These are phyloP conservation scores for Globisporangium heterothallicum DNA, from an alignment of 352 stramenopile genomes.

Conservation along the genomic window DNA sequence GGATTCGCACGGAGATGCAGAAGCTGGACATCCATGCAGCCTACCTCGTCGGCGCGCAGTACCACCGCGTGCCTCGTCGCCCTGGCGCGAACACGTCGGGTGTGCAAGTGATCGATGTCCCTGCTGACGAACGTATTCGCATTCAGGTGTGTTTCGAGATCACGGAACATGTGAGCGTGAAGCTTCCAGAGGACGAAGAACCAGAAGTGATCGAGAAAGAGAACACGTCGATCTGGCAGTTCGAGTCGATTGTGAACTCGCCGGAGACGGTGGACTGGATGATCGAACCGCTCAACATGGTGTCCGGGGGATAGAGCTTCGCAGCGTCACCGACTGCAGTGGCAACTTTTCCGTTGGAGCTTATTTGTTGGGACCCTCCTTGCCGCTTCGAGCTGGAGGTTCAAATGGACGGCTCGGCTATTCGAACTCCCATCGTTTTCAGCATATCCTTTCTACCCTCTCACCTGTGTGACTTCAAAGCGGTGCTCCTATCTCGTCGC, in stretches of 20 bases:
- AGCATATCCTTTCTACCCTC: too few relatives aligned
- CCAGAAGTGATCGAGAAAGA: background rate
- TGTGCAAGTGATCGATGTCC: background rate
- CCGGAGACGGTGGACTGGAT: conserved; percentile 44
- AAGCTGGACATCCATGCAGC: background rate
- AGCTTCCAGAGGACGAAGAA: conserved; percentile 1
- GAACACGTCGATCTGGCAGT: conserved; percentile 22
- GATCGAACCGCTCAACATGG: conserved; percentile 16
- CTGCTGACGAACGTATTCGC: conserved; percentile 2
- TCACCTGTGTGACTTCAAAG: too few relatives aligned
- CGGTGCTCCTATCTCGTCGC: too few relatives aligned
- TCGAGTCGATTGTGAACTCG: conserved; percentile 43
- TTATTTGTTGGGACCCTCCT: too few relatives aligned
- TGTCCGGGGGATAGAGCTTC: background rate
- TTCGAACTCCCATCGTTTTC: too few relatives aligned
- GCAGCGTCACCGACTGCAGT: background rate
- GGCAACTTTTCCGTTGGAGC: too few relatives aligned
- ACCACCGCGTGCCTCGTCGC: background rate
- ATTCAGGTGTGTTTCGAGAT: conserved; percentile 5
- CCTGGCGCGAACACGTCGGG: background rate
- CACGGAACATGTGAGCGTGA: conserved; percentile 7
- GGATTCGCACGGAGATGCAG: conserved; percentile 2
- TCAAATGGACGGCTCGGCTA: too few relatives aligned
- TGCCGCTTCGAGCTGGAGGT: too few relatives aligned
- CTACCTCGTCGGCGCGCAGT: conserved; percentile 4